Base-by-base conservation (phyloP, 345 rosid genomes). In the Mangifera indica region DNA sequence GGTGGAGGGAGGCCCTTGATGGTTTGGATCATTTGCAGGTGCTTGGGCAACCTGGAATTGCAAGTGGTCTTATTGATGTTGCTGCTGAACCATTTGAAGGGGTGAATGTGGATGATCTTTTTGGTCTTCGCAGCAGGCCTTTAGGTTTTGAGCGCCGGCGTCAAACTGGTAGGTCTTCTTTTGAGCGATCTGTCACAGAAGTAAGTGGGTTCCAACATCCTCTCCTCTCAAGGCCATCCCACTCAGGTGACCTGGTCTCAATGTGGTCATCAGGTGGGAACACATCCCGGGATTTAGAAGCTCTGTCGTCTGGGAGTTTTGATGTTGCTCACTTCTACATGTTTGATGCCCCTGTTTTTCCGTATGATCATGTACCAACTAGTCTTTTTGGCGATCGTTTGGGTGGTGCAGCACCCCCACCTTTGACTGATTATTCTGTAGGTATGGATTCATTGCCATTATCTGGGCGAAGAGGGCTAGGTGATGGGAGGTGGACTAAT, bases 51-150 rank as follows among this genome's bases (percentile, higher is more conserved):
- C 88, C 97, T 78, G 97, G 95, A 75, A 80, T 78, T 72, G 77
- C 87, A 58, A 79, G 87, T 62, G 84, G 89, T 69, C 87, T 94
- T 55, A 82, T 94, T 78, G 95, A 94, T 87, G 83, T 88, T 78
- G 88, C 93, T 15, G 93, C 97, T 67, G 98, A 94, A 81, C 92
- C 98, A 46, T 94, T 94, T 86, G 97, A 92, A 78, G 98, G 98
- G 56, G 93, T 90, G 71, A 94, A 90, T 78, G 92, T 90, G 78
- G 98, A 90, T 84, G 98, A 94, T 72, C 93, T 94, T 77, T 90
- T 87, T 77, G 91, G 98, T 79, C 84, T 87, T 49, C 98, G 91
- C 56, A 84, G 97, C 58, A 84, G 97, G 85, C 89, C 97, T 67
- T 78, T 94, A 76, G 97, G 98, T 62, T 88, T 90, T 67, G 97